These are phyloP conservation scores for Fraxinus cuspidata DNA, from an alignment of 257 asterid genomes.

Conservation along the genomic window DNA sequence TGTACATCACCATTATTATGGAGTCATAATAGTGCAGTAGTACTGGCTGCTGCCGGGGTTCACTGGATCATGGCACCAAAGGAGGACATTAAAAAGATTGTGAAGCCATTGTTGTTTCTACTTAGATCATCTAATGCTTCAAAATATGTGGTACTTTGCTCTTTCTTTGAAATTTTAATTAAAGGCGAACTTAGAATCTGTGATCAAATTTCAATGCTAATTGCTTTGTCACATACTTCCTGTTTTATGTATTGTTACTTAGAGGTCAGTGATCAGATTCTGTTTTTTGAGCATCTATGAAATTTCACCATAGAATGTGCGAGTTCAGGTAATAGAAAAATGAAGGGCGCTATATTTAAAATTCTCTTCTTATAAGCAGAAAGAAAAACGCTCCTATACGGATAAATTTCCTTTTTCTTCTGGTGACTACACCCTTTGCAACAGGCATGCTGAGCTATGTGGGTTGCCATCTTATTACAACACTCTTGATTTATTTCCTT, in stretches of 20 bases:
- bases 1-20: conserved; percentile 86
- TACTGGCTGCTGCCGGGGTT: conserved; percentile 97
- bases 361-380: not conserved
- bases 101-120: conserved; percentile 87
- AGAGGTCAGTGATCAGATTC: not conserved
- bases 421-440: conserved; percentile 10
- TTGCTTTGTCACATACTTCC: conserved; percentile 17
- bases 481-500: conserved; percentile 14
- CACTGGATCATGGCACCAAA: conserved; percentile 98
- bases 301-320: not conserved
- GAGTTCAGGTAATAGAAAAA: conserved; percentile 18
- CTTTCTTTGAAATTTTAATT: conserved; percentile 15
- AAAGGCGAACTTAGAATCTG: conserved; percentile 1
- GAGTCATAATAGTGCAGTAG: conserved; percentile 95
- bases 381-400: conserved; percentile 3
- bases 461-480: conserved; percentile 15
- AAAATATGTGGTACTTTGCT: conserved; percentile 78
- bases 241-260: not conserved
- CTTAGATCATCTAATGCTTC: conserved; percentile 87
- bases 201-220: conserved; percentile 5
- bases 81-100: conserved; percentile 70
- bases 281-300: conserved; percentile 9
- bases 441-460: conserved; percentile 1
- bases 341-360: not conserved
- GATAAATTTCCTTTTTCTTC: conserved; percentile 5